Evolutionary conservation across 164 flowering plant species (phyloP).

Genomic region (Hamamelis virginiana): DNA sequence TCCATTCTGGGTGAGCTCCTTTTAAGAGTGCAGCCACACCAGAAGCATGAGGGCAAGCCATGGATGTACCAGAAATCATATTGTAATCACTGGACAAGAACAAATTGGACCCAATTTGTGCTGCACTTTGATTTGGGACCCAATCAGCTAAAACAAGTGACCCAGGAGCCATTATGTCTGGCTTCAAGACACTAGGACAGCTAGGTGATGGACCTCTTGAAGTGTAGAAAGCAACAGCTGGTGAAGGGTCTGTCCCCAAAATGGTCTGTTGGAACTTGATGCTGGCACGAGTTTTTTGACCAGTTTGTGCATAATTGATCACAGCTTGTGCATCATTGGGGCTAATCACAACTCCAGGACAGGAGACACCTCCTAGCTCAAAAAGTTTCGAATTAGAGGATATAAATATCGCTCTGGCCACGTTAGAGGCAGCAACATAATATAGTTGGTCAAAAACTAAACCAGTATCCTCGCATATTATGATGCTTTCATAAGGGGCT

Average conservation of each 20-base stretch:
- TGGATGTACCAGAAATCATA: slow-evolving; percentile 41
- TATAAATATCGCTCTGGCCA: slow-evolving; percentile 33
- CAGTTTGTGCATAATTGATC: slow-evolving; percentile 25
- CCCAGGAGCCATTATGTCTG: slow-evolving; percentile 69
- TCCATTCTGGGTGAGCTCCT: slow-evolving; percentile 47
- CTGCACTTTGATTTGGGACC: slow-evolving; percentile 14
- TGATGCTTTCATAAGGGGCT: slow-evolving; percentile 10
- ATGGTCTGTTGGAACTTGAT: slow-evolving; percentile 47
- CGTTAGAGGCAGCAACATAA: slow-evolving; percentile 18
- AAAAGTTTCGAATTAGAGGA: slow-evolving; percentile 17
- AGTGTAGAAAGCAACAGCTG: slow-evolving; percentile 38
- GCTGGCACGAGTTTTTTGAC: slow-evolving; percentile 18
- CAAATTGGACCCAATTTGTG: slow-evolving; percentile 16
- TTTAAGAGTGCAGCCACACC: slow-evolving; percentile 46
- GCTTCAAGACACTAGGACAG: slow-evolving; percentile 41
- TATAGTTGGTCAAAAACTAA: slow-evolving; percentile 4
- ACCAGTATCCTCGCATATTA: slow-evolving; percentile 22
- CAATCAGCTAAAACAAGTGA: slow-evolving; percentile 45
- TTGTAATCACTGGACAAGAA: slow-evolving; percentile 25
- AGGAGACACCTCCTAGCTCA: not conserved
- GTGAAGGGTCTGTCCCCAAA: slow-evolving; percentile 44
- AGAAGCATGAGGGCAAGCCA: slow-evolving; percentile 52
- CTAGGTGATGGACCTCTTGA: slow-evolving; percentile 58
- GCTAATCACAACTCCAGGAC: slow-evolving; percentile 35
- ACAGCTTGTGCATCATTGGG: slow-evolving; percentile 19